Evolutionary conservation across 192 early-diverging fungal species (phyloP).

Genomic region (Mortierella hygrophila): DNA sequence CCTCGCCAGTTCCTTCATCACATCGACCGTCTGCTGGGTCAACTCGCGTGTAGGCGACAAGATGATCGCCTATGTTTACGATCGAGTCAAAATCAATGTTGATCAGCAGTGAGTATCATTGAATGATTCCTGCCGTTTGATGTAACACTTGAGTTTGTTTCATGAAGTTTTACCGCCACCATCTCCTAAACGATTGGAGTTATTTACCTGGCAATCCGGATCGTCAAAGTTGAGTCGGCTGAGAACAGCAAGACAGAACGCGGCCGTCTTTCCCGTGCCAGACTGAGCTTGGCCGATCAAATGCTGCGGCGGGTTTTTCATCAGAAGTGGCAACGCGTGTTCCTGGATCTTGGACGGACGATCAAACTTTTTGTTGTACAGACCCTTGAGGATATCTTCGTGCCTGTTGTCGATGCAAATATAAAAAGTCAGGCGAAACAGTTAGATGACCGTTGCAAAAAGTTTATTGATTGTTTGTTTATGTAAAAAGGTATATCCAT

Average conservation of each 20-base stretch:
- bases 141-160: too few relatives aligned
- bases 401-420: constrained; percentile 1
- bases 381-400: constrained; percentile 83
- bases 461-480: background rate
- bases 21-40: constrained; percentile 92
- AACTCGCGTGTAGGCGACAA: constrained; percentile 93
- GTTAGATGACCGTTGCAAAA: background rate
- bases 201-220: constrained; percentile 69
- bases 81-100: background rate
- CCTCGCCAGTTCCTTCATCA: constrained; percentile 87
- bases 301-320: constrained; percentile 83
- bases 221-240: constrained; percentile 48
- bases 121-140: background rate
- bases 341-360: constrained; percentile 97
- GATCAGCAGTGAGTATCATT: background rate
- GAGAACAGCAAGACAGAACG: constrained; percentile 57
- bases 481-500: background rate
- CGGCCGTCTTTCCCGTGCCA: constrained; percentile 59
- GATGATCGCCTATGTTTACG: constrained; percentile 74
- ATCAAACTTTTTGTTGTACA: constrained; percentile 91
- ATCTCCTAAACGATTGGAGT: background rate
- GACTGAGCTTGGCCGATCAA: constrained; percentile 57
- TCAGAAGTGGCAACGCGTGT: constrained; percentile 87
- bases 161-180: too few relatives aligned
- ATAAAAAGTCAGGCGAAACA: background rate